These are phyloP conservation scores for Gentiana straminea DNA, from an alignment of 257 asterid genomes.

Conservation along the genomic window DNA sequence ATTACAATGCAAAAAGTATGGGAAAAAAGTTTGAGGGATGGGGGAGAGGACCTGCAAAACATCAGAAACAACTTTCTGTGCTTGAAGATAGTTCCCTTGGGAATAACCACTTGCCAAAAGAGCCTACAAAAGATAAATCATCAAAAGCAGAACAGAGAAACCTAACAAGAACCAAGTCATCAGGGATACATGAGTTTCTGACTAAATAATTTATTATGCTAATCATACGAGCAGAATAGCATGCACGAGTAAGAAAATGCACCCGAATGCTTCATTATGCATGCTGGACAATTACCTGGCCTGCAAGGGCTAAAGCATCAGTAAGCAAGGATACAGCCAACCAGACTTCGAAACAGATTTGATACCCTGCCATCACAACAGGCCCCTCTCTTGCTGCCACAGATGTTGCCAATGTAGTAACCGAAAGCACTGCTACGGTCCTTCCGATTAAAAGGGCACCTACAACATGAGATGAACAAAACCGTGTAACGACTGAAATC, in stretches of 20 bases:
- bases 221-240: too few relatives aligned
- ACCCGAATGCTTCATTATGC: too few relatives aligned
- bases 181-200: too few relatives aligned
- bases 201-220: too few relatives aligned
- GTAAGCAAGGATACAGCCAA: conserved; percentile 84
- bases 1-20: not conserved
- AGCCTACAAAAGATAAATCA: conserved; percentile 39
- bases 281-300: conserved; percentile 45
- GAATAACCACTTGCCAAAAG: conserved; percentile 81
- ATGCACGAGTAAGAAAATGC: conserved; percentile 1
- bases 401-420: conserved; percentile 82
- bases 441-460: conserved; percentile 79
- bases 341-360: conserved; percentile 94
- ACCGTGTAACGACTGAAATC: too few relatives aligned
- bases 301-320: conserved; percentile 95
- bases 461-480: conserved; percentile 24
- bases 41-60: conserved; percentile 56
- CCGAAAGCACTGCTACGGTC: conserved; percentile 65
- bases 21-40: conserved; percentile 1
- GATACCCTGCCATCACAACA: conserved; percentile 75
- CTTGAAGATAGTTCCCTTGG: conserved; percentile 65
- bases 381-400: conserved; percentile 89
- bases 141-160: conserved; percentile 6
- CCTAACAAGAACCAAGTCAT: not conserved
- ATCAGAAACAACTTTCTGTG: conserved; percentile 65